These are phyloP conservation scores for Leptographium radiaticola DNA, from an alignment of 2,329 filamentous ascomycete species.

Conservation along the genomic window DNA sequence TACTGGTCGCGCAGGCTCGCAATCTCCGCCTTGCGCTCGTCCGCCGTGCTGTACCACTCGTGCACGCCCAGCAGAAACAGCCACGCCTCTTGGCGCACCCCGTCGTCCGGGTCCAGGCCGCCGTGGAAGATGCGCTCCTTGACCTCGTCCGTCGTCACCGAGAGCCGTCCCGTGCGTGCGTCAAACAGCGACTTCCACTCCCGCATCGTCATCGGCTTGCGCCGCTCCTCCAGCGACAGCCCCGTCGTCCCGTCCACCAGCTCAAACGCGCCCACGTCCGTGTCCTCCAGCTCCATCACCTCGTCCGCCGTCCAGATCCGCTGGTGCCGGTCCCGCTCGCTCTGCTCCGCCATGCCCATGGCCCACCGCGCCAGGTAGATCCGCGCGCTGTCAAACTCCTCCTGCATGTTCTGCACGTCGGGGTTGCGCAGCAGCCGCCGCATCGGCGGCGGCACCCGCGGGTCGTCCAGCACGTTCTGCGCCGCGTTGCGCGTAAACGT, in stretches of 20 bases:
- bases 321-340: conserved; percentile 72
- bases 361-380: conserved; percentile 94
- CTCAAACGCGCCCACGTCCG: conserved; percentile 91
- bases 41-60: conserved; percentile 79
- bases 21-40: conserved; percentile 71
- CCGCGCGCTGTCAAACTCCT: conserved; percentile 93
- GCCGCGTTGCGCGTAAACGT: conserved; percentile 89
- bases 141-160: conserved; percentile 77
- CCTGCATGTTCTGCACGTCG: conserved; percentile 87
- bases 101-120: conserved; percentile 76
- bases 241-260: conserved; percentile 64
- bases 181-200: conserved; percentile 95
- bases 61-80: conserved; percentile 84
- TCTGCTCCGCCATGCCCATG: conserved; percentile 97
- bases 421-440: conserved; percentile 75
- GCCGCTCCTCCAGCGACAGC: conserved; percentile 61
- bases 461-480: conserved; percentile 83
- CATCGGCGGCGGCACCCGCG: conserved; percentile 79
- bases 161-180: conserved; percentile 54
- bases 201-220: conserved; percentile 62
- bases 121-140: conserved; percentile 98
- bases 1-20: conserved; percentile 88
- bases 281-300: conserved; percentile 86
- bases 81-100: conserved; percentile 93
- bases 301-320: conserved; percentile 90